Evolutionary conservation across 2,329 filamentous ascomycete species (phyloP), one percentile per base, ranked within the genome.

Genomic region (Alternaria solani): DNA sequence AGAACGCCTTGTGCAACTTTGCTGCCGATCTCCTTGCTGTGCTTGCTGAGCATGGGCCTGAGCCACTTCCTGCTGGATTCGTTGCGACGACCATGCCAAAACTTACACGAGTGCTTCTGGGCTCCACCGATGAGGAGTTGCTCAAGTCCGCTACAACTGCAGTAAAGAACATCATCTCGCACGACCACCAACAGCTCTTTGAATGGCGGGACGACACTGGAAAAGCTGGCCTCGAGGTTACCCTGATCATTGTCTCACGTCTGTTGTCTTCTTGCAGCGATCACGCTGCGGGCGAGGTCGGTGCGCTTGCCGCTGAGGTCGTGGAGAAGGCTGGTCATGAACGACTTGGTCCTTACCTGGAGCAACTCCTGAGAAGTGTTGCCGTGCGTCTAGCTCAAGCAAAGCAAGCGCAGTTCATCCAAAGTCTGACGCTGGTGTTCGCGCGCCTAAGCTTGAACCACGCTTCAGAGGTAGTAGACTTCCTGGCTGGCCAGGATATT

Each of bases 321-420:
- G 95, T 99, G 1, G 94, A 98, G 80, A 97, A 95, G 80, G 95
- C 94, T 52, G 95, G 95, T 11, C 89, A 93, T 38, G 94, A 97
- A 75, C 88, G 92, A 55, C 88, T 99, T 11, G 95, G 95, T 0
- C 94, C 94, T 11, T 97, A 93, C 76, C 85, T 99, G 26, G 89
- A 92, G 41, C 92, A 96, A 77, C 88, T 99, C 23, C 86, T 99
- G 4, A 89, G 90, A 70, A 95, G 94, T 18, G 94, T 99, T 16
- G 95, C 95, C 4, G 89, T 89, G 51, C 88, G 95, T 59, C 85
- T 99, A 16, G 90, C 89, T 6, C 91, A 90, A 6, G 95, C 95
- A 2, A 86, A 93, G 64, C 89, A 93, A 47, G 91, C 94, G 0
- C 89, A 90, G 7, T 96, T 99, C 75, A 98, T 99, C 64, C 95